Percentiles rank a stretch among this genome's conserved stretches.
Conservation (phyloP, 495 filamentous ascomycete genomes). For the Daldinia bambusicola region DNA sequence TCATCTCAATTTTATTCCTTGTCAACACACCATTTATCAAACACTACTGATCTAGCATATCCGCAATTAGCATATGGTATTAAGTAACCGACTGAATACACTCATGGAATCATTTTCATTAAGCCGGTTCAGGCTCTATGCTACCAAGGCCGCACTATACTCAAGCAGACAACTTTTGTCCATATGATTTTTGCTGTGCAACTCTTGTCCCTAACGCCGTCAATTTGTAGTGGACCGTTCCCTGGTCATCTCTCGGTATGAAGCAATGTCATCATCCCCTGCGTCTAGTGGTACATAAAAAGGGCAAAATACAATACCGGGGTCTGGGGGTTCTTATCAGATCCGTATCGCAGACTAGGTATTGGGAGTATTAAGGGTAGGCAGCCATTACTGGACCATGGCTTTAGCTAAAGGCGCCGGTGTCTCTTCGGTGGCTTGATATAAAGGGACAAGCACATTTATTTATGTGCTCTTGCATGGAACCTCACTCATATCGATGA, state of each 20-base stretch:
- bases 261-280: not conserved
- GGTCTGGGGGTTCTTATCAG: not conserved
- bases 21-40: too few relatives aligned
- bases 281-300: slow-evolving; percentile 24
- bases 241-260: slow-evolving; percentile 9
- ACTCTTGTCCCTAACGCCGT: slow-evolving; percentile 22
- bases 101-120: slow-evolving; percentile 34
- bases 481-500: slow-evolving; percentile 50
- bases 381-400: not conserved
- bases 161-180: slow-evolving; percentile 13
- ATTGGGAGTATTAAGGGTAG: not conserved
- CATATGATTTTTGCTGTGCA: slow-evolving; percentile 5
- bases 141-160: slow-evolving; percentile 22
- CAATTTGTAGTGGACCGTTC: slow-evolving; percentile 10
- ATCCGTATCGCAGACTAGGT: not conserved
- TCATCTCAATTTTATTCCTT: too few relatives aligned
- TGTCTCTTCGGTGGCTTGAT: not conserved
- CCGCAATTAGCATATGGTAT: not conserved
- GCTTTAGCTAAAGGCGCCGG: not conserved
- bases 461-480: not conserved
- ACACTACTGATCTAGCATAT: too few relatives aligned
- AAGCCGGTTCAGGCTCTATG: slow-evolving; percentile 14
- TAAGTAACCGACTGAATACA: not conserved
- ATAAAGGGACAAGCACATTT: not conserved
- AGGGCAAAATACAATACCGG: slow-evolving; percentile 1